Percentiles rank a stretch among this genome's conserved stretches.
Evolutionary conservation across 768 basidiomycete genomes (phyloP).

Genomic region (Kwoniella botswanensis): DNA sequence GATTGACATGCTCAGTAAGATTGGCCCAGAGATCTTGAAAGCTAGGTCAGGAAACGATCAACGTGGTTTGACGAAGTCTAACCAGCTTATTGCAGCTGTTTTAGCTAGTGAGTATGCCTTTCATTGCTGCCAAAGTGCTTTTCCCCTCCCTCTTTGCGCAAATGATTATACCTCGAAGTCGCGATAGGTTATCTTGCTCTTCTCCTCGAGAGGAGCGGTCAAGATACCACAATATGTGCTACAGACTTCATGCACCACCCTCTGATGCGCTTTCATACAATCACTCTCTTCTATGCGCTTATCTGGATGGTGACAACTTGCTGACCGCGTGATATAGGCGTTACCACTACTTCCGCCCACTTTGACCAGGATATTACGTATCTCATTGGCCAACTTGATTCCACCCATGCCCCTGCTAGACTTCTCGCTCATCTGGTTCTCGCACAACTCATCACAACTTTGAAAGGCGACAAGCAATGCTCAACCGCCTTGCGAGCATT

Average conservation of each 20-base stretch:
- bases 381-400: conserved; percentile 65
- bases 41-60: conserved; percentile 4
- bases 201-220: background rate
- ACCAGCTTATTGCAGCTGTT: conserved; percentile 15
- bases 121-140: background rate
- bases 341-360: conserved; percentile 66
- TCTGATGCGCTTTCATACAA: conserved; percentile 8
- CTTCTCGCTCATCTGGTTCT: conserved; percentile 68
- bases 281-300: background rate
- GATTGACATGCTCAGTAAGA: conserved; percentile 10
- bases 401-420: conserved; percentile 64
- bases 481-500: conserved; percentile 61
- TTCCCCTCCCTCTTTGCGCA: background rate
- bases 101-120: conserved; percentile 17
- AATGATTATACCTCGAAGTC: conserved; percentile 25
- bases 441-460: conserved; percentile 66
- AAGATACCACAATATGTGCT: conserved; percentile 13
- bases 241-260: conserved; percentile 28
- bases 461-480: conserved; percentile 68
- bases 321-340: conserved; percentile 62
- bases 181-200: conserved; percentile 6
- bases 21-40: conserved; percentile 20
- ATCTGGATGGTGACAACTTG: background rate
- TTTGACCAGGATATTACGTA: conserved; percentile 61
- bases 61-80: conserved; percentile 11